These are phyloP conservation scores for Cutaneotrichosporon spelunceum DNA, from an alignment of 1,284 basidiomycete genomes.

Conservation along the genomic window DNA sequence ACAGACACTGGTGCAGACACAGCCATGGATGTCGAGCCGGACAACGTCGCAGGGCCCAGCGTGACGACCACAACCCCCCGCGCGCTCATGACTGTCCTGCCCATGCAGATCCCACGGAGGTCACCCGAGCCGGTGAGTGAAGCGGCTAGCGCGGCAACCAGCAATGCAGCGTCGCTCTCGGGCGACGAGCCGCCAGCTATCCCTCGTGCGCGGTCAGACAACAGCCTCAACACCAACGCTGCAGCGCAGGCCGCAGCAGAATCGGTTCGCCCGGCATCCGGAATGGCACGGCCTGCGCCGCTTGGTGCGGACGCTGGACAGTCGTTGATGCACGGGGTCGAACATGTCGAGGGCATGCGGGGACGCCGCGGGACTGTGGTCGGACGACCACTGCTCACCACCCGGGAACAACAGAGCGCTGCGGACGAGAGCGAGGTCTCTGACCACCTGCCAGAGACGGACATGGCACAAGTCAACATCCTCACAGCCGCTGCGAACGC, in stretches of 20 bases:
- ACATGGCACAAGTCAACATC: constrained; percentile 40
- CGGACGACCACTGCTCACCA: constrained; percentile 39
- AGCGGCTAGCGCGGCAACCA: constrained; percentile 32
- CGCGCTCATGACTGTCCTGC: constrained; percentile 34
- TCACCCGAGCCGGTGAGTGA: constrained; percentile 26
- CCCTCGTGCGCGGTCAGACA: constrained; percentile 42
- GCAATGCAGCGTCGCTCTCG: constrained; percentile 32
- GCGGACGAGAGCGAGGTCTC: constrained; percentile 41
- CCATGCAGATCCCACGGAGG: constrained; percentile 35
- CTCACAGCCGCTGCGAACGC: constrained; percentile 35
- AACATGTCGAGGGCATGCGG: constrained; percentile 29
- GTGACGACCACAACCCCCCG: constrained; percentile 39
- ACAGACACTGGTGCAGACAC: constrained; percentile 42
- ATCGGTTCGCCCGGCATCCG: constrained; percentile 21
- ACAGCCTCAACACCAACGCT: constrained; percentile 29
- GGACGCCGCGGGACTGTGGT: constrained; percentile 39
- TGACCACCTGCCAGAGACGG: constrained; percentile 35
- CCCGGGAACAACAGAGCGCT: constrained; percentile 17
- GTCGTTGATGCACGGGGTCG: constrained; percentile 37
- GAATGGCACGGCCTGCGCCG: constrained; percentile 32
- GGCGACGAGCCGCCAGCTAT: constrained; percentile 33
- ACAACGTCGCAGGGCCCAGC: constrained; percentile 10
- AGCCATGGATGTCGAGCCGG: constrained; percentile 23
- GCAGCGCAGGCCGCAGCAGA: constrained; percentile 23
- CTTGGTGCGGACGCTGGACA: constrained; percentile 37